Conservation (phyloP, 2,329 filamentous ascomycete genomes). For the Claviceps maximensis region DNA sequence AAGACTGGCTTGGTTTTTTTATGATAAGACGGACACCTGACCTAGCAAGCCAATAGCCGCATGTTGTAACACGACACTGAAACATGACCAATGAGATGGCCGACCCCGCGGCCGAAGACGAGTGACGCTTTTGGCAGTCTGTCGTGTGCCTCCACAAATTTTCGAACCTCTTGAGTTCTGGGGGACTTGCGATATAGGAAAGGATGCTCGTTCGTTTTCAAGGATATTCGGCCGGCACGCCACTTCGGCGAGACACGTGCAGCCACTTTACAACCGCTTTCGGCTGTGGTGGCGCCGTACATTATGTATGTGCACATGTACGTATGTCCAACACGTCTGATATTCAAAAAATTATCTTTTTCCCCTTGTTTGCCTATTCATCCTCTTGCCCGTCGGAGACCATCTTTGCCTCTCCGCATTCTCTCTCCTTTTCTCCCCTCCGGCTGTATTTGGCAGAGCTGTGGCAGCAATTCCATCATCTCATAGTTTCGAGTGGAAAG, state of each 20-base stretch:
- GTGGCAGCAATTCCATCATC: background rate
- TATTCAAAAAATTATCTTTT: background rate
- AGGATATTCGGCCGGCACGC: background rate
- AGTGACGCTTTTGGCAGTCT: background rate
- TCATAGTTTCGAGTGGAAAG: background rate
- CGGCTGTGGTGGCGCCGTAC: background rate
- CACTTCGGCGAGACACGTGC: background rate
- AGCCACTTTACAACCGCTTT: background rate
- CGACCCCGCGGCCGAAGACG: background rate
- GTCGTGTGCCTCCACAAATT: conserved; percentile 1
- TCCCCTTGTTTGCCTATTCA: background rate
- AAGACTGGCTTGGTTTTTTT: background rate
- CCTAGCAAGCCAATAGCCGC: background rate
- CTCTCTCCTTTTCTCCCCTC: background rate
- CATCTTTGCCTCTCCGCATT: background rate
- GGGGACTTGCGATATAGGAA: background rate
- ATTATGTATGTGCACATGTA: too few relatives aligned
- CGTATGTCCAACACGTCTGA: background rate
- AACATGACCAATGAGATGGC: background rate
- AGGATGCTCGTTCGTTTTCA: background rate
- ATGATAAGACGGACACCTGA: background rate
- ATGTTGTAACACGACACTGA: background rate
- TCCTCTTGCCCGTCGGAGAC: too few relatives aligned
- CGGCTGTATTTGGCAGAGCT: too few relatives aligned
- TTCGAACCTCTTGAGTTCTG: background rate